phyloP scores from a whole-genome alignment of 2,329 filamentous ascomycete species.

The Sphaerulina vaccinii region DNA sequence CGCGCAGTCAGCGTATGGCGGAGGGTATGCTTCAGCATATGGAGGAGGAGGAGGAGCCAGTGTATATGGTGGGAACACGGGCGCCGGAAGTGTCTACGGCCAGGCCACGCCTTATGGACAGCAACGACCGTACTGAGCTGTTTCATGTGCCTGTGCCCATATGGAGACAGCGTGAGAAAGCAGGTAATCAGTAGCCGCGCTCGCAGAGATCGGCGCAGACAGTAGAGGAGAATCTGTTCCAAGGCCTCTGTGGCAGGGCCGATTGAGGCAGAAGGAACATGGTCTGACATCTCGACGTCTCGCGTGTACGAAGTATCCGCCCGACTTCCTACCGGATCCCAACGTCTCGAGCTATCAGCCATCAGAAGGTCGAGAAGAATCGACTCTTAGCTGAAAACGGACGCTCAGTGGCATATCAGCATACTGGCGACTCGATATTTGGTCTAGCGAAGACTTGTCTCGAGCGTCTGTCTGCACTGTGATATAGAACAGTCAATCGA shows the following conservation, averaged over 20 bases:
- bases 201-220: background rate
- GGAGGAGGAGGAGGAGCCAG: conserved; percentile 55
- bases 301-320: too few species aligned
- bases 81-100: conserved; percentile 61
- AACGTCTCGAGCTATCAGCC: too few species aligned
- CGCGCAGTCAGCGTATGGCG: conserved; percentile 69
- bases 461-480: background rate
- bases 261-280: too few species aligned
- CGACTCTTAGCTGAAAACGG: too few species aligned
- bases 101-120: conserved; percentile 29
- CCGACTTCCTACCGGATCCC: too few species aligned
- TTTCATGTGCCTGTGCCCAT: background rate
- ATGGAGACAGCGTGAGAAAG: background rate
- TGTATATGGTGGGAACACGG: conserved; percentile 62
- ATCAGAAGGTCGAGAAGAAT: too few species aligned
- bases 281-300: too few species aligned
- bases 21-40: conserved; percentile 62
- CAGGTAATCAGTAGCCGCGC: background rate
- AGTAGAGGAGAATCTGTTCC: background rate
- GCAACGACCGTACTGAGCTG: conserved; percentile 15
- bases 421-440: too few species aligned
- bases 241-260: background rate
- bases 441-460: background rate
- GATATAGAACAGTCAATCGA: background rate
- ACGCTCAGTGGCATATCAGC: background rate